These are phyloP conservation scores for Podosphaera leucotricha DNA, from an alignment of 2,329 filamentous ascomycete species.

Conservation along the genomic window DNA sequence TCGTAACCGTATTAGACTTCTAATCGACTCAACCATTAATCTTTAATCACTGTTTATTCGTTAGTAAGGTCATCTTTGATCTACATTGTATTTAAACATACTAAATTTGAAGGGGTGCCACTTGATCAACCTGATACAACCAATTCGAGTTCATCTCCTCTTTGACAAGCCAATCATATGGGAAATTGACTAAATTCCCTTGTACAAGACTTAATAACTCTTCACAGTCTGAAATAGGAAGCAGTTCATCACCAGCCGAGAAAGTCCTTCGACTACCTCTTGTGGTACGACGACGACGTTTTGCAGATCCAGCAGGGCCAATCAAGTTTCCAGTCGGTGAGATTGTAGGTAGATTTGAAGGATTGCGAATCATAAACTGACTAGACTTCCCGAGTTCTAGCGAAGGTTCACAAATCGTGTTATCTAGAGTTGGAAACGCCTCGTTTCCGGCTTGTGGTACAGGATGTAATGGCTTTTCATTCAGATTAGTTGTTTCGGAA, in stretches of 20 bases:
- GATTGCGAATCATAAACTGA: conserved; percentile 24
- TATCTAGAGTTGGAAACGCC: conserved; percentile 25
- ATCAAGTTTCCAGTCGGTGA: conserved; percentile 5
- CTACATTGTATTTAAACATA: conserved; percentile 24
- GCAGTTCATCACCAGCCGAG: conserved; percentile 46
- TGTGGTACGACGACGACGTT: conserved; percentile 44
- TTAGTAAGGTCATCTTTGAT: not conserved
- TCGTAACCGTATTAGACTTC: not conserved
- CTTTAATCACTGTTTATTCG: not conserved
- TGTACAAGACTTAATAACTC: conserved; percentile 62
- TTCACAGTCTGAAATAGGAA: conserved; percentile 55
- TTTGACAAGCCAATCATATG: conserved; percentile 81
- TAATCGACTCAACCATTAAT: not conserved
- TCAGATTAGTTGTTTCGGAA: conserved; percentile 7
- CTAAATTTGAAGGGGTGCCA: conserved; percentile 96
- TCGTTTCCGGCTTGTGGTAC: conserved; percentile 21
- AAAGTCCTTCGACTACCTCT: conserved; percentile 37
- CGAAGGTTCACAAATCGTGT: conserved; percentile 5
- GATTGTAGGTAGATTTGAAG: conserved; percentile 27
- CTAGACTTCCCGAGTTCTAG: conserved; percentile 8
- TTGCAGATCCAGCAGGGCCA: conserved; percentile 4
- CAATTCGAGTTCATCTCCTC: conserved; percentile 89
- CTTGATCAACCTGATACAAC: conserved; percentile 88
- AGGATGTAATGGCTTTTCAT: conserved; percentile 20
- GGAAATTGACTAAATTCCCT: conserved; percentile 74